Base-by-base conservation (phyloP, 495 filamentous ascomycete species). In the Amniculicola lignicola region DNA sequence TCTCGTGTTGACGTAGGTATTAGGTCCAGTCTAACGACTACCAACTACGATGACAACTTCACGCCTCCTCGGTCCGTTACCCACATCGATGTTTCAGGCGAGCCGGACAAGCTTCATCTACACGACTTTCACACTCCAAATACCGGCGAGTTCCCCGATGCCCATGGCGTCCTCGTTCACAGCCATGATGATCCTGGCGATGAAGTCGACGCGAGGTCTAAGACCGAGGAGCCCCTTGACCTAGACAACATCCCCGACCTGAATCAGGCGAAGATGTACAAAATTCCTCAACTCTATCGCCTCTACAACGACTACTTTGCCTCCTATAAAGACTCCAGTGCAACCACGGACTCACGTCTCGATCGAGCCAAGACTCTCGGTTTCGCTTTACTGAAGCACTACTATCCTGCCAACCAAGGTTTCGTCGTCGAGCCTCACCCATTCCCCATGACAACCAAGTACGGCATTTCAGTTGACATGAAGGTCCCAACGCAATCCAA, bases 341-440 rank as follows among this genome's bases (percentile, higher is more conserved):
- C 12, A 9, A 31, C 36, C 14, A 22, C 16, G 11, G 24, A 15
- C 7, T 21, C 12, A 1, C 49, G 43, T n/a, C 15, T 53, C 3
- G n/a, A 41, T 14, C 38, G 38, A 6, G 49, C 36, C n/a, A 31
- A 25, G 19, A n/a, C 21, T 7, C 15, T 53, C 2, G 49, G 37
- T 3, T 12, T 12, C n/a, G 35, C 16, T 1, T 27, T 53, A 10
- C 49, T 53, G 22, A 24, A 41, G 24, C 49, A 53, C 37, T 42
- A 29, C 24, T 53, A 18, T 27, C 49, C 49, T 4, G 2, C 16
- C 10, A 22, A 28, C 3, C 49, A 53, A 28, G 5, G 31, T 16
- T 51, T 51, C 35, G 15, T 6, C 31, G 47, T 51, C 4, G 49
- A 21, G n/a, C 38, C 36, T 2, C 29, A 6, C 12, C 11, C 27